Base-by-base conservation (phyloP, 2,329 filamentous ascomycete species). In the Stemphylium lycopersici region DNA sequence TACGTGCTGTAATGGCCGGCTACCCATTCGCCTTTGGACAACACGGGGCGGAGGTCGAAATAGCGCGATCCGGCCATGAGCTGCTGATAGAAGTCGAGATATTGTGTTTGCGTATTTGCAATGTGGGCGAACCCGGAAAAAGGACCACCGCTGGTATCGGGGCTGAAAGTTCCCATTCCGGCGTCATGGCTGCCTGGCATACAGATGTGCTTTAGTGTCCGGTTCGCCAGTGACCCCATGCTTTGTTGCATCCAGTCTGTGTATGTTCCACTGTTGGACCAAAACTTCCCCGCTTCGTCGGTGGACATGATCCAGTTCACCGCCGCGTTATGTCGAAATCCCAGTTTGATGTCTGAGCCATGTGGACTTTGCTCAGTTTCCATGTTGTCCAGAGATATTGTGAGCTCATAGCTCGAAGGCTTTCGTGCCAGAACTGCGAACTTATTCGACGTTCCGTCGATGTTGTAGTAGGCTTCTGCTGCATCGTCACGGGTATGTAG, bases 131-230 rank as follows among this genome's bases (percentile, higher is more conserved):
- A 11, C 7, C 26, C 8, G 8, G 26, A 29, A 11, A 29, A 29
- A 29, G 8, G 8, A 2, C 26, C 26, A 29, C 77, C 68, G 32
- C 73, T 68, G 4, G 79, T 78, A 12, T 72, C 69, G 1, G 66
- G 61, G 12, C 67, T 76, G 55, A 79, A 79, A 1, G 56, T 70
- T 20, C 72, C 76, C 79, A 83, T 82, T n/a, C 79, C 80, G 0
- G 79, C 72, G 52, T 82, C 79, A 55, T 83, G 80, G 3, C 78
- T 76, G 7, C 80, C 80, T 0, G 80, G 80, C 72, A 83, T 77
- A 43, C 77, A 73, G 15, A 83, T 71, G 26, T 81, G 75, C 46
- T 77, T 76, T 0, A 83, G 63, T 1, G 73, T 75, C 10, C 80
- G 74, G 40, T 74, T 73, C 3, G 71, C 73, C 4, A 78, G 58